Evolutionary conservation across 768 basidiomycete species (phyloP), one percentile per base, ranked within the genome.

Genomic region (Hericium erinaceus): DNA sequence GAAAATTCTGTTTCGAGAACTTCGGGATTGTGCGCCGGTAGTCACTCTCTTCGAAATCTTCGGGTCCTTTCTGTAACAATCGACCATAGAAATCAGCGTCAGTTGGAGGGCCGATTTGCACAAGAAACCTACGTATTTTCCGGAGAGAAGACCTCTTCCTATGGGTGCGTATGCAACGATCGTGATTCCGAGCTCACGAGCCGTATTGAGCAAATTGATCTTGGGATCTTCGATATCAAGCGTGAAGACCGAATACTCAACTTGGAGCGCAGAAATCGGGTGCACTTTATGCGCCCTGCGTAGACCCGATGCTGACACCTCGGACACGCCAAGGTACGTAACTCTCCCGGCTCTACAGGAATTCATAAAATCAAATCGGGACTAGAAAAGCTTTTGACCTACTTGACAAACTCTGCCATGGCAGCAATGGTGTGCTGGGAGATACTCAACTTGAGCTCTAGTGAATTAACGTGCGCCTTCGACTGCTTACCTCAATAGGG

Each of bases 1-100:
- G 73, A 64, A 80, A 79, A 64, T 77, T 79, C 58, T 75, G 75
- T 24, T 62, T 57, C 9, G 66, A 69, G 62, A 58, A 68, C 57
- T 63, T 48, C 15, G 68, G 66, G 1, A 70, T 40, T 3, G 15
- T 40, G 0, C 61, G 60, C 16, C 72, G 54, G 55, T 64, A 66
- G 58, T 73, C 72, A 39, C 57, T 63, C 15, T 57, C 60, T 11
- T 64, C 58, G 56, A 74, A 68, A 28, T 70, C 71, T 9, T 67
- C 70, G 1, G 65, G 66, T 1, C 57, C 58, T 61, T 62, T 70
- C 69, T 70, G 33, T 33, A 3, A n/a, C 38, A 26, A 8, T 16
- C 33, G 24, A 12, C 9, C 33, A 10, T 33, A 40, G 16, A 37
- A 20, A 40, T 51, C 22, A 51, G 28, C 26, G 15, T 11, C 3